These are phyloP conservation scores for Colletotrichum sp. DNA, from an alignment of 2,329 filamentous ascomycete species.

Conservation along the genomic window DNA sequence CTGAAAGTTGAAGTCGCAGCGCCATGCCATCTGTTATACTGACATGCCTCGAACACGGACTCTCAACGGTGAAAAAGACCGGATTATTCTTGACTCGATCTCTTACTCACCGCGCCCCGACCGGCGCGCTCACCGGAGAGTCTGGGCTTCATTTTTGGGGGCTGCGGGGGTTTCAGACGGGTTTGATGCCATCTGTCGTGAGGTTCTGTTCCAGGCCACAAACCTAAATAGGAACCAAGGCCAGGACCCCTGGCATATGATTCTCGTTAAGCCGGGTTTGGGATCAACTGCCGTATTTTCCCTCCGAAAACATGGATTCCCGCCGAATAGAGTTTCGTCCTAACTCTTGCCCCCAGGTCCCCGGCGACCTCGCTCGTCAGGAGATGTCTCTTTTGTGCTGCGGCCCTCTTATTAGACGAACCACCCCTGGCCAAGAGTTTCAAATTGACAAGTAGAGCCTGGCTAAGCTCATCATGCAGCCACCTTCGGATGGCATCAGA, in stretches of 20 bases:
- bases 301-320: neutral
- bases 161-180: conserved; percentile 2
- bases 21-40: conserved; percentile 8
- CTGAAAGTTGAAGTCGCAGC: neutral
- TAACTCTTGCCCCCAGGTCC: neutral
- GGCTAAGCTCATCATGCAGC: neutral
- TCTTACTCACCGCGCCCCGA: neutral
- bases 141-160: neutral
- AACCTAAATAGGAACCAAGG: neutral
- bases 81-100: neutral
- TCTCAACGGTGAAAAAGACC: neutral
- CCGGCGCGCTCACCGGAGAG: neutral
- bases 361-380: neutral
- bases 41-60: neutral
- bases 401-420: neutral
- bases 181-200: conserved; percentile 5
- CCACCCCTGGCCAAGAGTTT: neutral
- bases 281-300: neutral
- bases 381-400: neutral
- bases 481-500: neutral
- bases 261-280: neutral
- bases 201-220: neutral
- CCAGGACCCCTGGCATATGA: neutral
- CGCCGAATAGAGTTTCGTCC: conserved; percentile 3
- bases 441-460: neutral